Evolutionary conservation across 805 yeast species (phyloP).

Genomic region (Saturnispora diversa): DNA sequence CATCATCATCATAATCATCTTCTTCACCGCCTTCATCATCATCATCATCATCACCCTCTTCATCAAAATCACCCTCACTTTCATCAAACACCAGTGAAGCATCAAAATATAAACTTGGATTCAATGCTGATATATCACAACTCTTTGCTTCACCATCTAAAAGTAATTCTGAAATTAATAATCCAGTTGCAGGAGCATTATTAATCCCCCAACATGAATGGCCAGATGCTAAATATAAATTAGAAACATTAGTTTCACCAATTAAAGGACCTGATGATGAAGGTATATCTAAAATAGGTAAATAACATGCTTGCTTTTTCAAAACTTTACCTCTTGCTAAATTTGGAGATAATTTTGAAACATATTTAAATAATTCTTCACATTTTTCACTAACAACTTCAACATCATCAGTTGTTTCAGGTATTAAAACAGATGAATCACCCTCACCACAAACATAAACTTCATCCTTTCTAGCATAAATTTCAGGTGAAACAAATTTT

Average conservation of each 20-base stretch:
- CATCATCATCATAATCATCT: constrained; percentile 15
- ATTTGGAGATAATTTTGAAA: constrained; percentile 64
- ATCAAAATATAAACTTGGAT: constrained; percentile 83
- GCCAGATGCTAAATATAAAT: constrained; percentile 76
- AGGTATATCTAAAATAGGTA: constrained; percentile 91
- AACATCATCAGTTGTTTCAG: constrained; percentile 91
- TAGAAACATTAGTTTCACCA: constrained; percentile 85
- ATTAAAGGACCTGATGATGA: constrained; percentile 88
- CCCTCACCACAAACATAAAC: constrained; percentile 98
- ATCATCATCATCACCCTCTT: constrained; percentile 22
- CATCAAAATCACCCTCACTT: constrained; percentile 25
- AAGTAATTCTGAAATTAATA: constrained; percentile 77
- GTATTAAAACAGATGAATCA: constrained; percentile 80
- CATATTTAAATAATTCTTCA: constrained; percentile 76
- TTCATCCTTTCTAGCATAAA: constrained; percentile 91
- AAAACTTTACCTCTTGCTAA: constrained; percentile 66
- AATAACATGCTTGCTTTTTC: constrained; percentile 87
- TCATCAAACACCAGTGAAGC: constrained; percentile 39
- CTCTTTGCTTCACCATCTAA: constrained; percentile 74
- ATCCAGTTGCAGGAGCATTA: constrained; percentile 97
- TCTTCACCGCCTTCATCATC: constrained; percentile 19
- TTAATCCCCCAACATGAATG: constrained; percentile 99
- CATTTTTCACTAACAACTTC: constrained; percentile 82
- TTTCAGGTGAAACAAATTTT: constrained; percentile 81
- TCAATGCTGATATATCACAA: constrained; percentile 74